Evolutionary conservation across 805 yeast species (phyloP).

Genomic region (Candida nonsorbophila): DNA sequence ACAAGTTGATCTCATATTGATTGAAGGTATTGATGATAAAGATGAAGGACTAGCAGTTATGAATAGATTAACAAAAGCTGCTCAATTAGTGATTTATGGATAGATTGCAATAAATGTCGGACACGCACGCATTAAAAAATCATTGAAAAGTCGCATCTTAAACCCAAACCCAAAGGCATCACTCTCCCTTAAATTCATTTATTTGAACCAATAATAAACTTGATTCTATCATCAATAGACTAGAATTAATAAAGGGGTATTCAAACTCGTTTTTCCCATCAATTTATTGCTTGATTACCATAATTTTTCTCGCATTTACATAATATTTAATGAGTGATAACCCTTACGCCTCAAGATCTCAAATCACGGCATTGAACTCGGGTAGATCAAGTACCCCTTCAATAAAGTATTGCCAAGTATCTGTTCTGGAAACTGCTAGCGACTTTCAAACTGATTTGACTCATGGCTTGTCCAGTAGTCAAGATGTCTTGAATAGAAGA

Average conservation of each 20-base stretch:
- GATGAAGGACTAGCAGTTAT: slow-evolving; percentile 90
- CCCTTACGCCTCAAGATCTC: slow-evolving; percentile 25
- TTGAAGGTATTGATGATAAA: slow-evolving; percentile 73
- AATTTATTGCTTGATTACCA: too few species aligned
- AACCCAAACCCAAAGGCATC: too few species aligned
- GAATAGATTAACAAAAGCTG: slow-evolving; percentile 87
- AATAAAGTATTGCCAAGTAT: slow-evolving; percentile 51
- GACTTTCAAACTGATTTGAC: slow-evolving; percentile 57
- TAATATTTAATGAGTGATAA: slow-evolving; percentile 35
- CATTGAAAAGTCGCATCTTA: too few species aligned
- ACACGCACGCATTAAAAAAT: too few species aligned
- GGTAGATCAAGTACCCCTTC: slow-evolving; percentile 51
- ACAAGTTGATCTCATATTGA: slow-evolving; percentile 66
- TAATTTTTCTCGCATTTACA: too few species aligned
- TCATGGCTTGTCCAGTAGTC: slow-evolving; percentile 60
- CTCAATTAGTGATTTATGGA: slow-evolving; percentile 41
- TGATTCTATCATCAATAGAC: too few species aligned
- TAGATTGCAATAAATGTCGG: too few species aligned
- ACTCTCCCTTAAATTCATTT: too few species aligned
- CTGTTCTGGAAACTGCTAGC: slow-evolving; percentile 60
- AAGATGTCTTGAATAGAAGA: slow-evolving; percentile 69
- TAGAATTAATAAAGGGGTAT: too few species aligned
- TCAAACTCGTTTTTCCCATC: too few species aligned
- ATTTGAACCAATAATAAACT: too few species aligned
- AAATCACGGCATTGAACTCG: slow-evolving; percentile 5